Percentiles rank a stretch among this genome's conserved stretches.
Conservation (phyloP, 148 eudicot genomes). For the Vaccinium corymbosum region DNA sequence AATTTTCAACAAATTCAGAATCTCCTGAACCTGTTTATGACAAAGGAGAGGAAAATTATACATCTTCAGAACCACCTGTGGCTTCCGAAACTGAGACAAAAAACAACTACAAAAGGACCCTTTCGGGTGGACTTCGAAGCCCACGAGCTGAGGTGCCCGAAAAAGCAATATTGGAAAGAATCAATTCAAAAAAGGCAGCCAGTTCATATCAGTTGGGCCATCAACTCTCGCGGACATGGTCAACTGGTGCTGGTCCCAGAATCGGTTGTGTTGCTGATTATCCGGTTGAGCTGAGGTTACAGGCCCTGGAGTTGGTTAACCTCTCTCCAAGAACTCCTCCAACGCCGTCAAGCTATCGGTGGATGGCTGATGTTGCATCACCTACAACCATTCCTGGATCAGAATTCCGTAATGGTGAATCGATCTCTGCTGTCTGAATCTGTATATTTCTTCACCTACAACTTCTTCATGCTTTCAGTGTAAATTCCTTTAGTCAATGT, state of each 20-base stretch:
- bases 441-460: neutral
- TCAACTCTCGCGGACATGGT: conserved; percentile 67
- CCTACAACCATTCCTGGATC: conserved; percentile 18
- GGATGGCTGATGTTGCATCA: conserved; percentile 23
- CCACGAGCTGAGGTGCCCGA: conserved; percentile 58
- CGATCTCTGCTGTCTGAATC: neutral
- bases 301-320: conserved; percentile 63
- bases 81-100: conserved; percentile 27
- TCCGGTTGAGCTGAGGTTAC: conserved; percentile 64
- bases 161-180: conserved; percentile 58
- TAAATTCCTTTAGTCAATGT: neutral
- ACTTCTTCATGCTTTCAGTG: neutral
- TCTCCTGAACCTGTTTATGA: conserved; percentile 15
- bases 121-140: conserved; percentile 85
- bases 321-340: conserved; percentile 56
- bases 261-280: conserved; percentile 84
- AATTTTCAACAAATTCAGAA: conserved; percentile 27
- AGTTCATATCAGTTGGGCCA: conserved; percentile 64
- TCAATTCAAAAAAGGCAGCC: conserved; percentile 58
- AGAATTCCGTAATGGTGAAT: neutral
- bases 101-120: conserved; percentile 50
- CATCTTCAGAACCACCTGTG: conserved; percentile 16
- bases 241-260: conserved; percentile 82
- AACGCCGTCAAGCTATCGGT: conserved; percentile 11
- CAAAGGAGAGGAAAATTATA: conserved; percentile 20